Evolutionary conservation across 2,329 filamentous ascomycete genomes (phyloP).

Genomic region (Exutisphaerella laricina): DNA sequence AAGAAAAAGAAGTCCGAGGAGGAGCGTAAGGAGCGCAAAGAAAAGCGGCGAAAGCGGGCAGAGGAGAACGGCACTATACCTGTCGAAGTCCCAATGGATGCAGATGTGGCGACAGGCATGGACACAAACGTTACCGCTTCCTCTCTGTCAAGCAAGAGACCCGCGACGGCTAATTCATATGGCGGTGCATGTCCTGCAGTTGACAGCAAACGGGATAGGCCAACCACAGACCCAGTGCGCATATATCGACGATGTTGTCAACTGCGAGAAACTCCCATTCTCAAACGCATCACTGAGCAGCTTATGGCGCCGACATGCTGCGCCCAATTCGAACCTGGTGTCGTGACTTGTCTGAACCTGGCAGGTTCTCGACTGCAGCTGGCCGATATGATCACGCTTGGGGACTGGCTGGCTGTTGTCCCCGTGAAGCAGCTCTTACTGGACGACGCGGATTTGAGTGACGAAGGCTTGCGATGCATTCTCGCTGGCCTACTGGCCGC

Average conservation of each 20-base stretch:
- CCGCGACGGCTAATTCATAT: conserved; percentile 30
- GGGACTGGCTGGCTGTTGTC: conserved; percentile 90
- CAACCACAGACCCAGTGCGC: conserved; percentile 83
- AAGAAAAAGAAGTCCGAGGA: conserved; percentile 95
- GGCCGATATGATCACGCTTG: conserved; percentile 77
- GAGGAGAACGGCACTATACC: conserved; percentile 84
- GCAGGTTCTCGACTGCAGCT: conserved; percentile 79
- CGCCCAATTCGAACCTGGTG: conserved; percentile 59
- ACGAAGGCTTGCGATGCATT: conserved; percentile 81
- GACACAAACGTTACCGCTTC: conserved; percentile 8
- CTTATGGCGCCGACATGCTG: conserved; percentile 66
- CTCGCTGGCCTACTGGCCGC: conserved; percentile 79
- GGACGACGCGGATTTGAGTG: conserved; percentile 79
- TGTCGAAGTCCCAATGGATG: conserved; percentile 71
- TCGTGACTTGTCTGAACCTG: conserved; percentile 75
- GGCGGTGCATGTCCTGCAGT: conserved; percentile 28
- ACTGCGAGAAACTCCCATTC: conserved; percentile 81
- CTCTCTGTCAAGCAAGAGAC: conserved; percentile 22
- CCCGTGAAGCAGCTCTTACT: conserved; percentile 80
- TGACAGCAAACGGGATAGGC: conserved; percentile 56
- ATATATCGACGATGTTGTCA: conserved; percentile 96
- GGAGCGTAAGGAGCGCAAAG: conserved; percentile 85
- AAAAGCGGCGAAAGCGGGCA: conserved; percentile 76
- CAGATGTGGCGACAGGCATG: conserved; percentile 44
- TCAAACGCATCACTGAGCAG: conserved; percentile 88